Base-by-base conservation (phyloP, 1,139 yeast genomes). In the Magnusiomyces sp. region DNA sequence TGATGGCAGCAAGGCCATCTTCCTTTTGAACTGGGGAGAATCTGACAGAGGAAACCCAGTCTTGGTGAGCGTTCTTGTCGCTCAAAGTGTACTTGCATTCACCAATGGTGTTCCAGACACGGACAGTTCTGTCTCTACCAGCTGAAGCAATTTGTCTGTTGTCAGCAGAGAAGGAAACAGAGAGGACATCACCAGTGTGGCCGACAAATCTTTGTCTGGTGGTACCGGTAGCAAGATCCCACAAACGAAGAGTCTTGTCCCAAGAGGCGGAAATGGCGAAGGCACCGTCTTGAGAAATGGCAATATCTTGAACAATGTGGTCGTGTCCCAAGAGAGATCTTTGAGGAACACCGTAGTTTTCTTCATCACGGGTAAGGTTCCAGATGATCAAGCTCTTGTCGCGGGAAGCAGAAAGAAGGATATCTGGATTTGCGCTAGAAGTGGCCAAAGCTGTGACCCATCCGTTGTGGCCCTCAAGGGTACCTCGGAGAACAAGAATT, bases 371-470 rank as follows among this genome's bases (percentile, higher is more conserved):
- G 72, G 97, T 90, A 77, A 90, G 83, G 77, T 88, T 84, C 98
- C 97, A 92, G 75, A 92, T 89, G 79, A 94, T 90, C 75, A 92
- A 81, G 69, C 95, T 81, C 84, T 92, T 90, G 77, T 92, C 99
- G 80, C 99, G 87, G 71, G 98, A 92, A 73, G 94, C 96, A 70
- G 98, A 94, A 75, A 92, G 81, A 71, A 92, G 84, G 71, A 92
- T 79, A 76, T 94, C 97, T 77, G 98, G 98, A 83, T 89, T 89
- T 73, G 92, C 92, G 70, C 92, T 87, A 72, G 96, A 84, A 77
- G 97, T 92, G 76, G 97, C 95, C 70, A 92, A 81, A 74, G 97
- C 83, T 64, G 99, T 92, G 71, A 92, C 98, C 97, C 97, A 92
- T 70, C 70, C 50, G 47, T 53, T 47, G 48, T 43, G 52, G 45